A percentile compares a stretch with the other conserved stretches of the same genome.
Evolutionary conservation across 2,329 filamentous ascomycete species (phyloP).

Genomic region (Tolypocladium endophyticum): DNA sequence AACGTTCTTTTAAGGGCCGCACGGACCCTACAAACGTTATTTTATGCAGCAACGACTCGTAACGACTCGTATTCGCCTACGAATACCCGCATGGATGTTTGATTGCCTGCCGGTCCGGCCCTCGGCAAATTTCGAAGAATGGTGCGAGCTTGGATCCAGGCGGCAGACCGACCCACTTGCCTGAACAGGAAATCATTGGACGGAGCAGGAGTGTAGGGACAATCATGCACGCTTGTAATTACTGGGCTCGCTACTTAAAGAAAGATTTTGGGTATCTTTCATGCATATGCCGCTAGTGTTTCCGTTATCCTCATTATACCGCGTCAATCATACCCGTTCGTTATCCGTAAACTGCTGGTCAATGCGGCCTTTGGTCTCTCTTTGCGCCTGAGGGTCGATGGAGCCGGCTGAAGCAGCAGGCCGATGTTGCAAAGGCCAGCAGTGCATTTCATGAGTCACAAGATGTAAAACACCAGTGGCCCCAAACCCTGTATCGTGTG

Average conservation of each 20-base stretch:
- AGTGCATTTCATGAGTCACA: neutral
- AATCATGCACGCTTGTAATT: constrained; percentile 3
- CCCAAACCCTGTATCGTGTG: too few relatives aligned
- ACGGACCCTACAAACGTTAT: too few relatives aligned
- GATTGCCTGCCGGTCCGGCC: neutral
- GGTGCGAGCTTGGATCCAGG: neutral
- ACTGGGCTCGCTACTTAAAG: constrained; percentile 4
- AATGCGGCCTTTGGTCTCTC: neutral
- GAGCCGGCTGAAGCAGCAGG: neutral
- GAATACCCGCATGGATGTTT: too few relatives aligned
- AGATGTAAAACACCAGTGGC: neutral
- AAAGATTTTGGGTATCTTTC: constrained; percentile 6
- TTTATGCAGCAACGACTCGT: too few relatives aligned
- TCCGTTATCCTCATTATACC: neutral
- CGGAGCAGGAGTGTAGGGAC: neutral
- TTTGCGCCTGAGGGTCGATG: neutral
- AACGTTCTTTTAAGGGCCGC: too few relatives aligned
- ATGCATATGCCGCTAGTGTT: constrained; percentile 1
- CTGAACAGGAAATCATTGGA: constrained; percentile 1
- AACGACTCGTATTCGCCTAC: too few relatives aligned
- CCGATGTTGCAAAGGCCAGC: neutral
- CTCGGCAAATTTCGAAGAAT: neutral
- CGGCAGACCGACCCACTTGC: neutral
- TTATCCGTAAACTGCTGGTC: neutral
- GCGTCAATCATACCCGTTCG: neutral